Base-by-base conservation (phyloP, 805 yeast genomes). In the Metschnikowia drakensbergensis region DNA sequence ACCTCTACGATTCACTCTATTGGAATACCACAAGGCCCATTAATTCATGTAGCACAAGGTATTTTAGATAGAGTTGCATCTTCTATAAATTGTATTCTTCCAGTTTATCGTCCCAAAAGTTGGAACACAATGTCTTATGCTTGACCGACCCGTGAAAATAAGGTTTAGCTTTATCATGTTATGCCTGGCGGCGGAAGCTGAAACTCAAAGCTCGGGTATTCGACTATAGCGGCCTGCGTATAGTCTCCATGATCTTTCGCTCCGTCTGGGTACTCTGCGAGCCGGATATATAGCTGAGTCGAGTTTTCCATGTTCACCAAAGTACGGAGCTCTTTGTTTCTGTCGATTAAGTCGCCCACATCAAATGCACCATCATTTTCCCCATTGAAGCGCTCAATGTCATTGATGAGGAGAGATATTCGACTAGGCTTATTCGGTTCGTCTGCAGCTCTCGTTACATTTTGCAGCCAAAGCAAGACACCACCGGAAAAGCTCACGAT, bases 331-430 rank as follows among this genome's bases (percentile, higher is more conserved):
- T 58, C 59, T 4, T 55, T 41, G 26, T 58, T 51, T 1, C 72
- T 53, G 8, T 47, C 42, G 25, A 69, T 52, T 29, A 61, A 44
- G 23, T 36, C 45, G 17, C 51, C 58, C 34, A 70, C 45, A 49
- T 79, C 72, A 23, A 86, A 63, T 1, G 75, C 62, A 5, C 55
- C 57, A 6, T 49, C 45, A 26, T 73, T 68, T 3, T 63, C 61
- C 0, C 89, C 96, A 5, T 82, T 78, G 59, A 77, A 87, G 23
- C 83, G 69, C 63, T 90, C 96, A 17, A 90, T 69, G 60, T 90
- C 97, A 58, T 90, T 89, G 27, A 90, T 68, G 36, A 90, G 59
- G 40, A 90, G 63, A 0, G 96, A 84, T 45, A 75, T 79, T 0
- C 84, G 83, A 25, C 34, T 26, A 6, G 48, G 13, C 6, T 52